Evolutionary conservation across 768 basidiomycete species (phyloP), one percentile per base, ranked within the genome.

Genomic region (Pulveroboletus sp.): DNA sequence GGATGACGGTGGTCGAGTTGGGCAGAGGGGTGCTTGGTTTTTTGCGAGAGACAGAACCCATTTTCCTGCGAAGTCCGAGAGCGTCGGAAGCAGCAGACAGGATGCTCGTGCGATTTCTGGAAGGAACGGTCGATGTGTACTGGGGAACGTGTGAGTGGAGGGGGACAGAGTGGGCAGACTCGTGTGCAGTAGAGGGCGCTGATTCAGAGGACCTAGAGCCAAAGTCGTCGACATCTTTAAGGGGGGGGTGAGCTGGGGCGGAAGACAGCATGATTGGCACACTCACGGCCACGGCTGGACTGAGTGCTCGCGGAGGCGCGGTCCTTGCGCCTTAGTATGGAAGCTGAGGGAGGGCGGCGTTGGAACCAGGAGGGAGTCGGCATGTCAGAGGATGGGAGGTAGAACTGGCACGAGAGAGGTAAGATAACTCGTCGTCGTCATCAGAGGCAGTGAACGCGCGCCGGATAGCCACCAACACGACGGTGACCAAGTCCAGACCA

Each of bases 81-180:
- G 74, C 77, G 53, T 77, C 80, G 14, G 78, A 75, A 17, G 81
- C 80, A n/a, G 72, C 77, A 12, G 71, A 65, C n/a, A 83, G 63
- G 35, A 83, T 59, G 57, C 75, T 76, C 3, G 71, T 68, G 30
- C 79, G 73, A 34, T 67, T 60, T 27, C 61, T 69, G 56, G 69
- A 73, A 45, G 50, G 51, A 30, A 51, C 53, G 6, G 55, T 36
- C 0, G 56, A 22, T 6, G 57, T 45, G 14, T 23, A 26, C n/a
- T 43, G 41, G 6, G 44, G 53, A 26, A 42, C 40, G 26, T 49
- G 42, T 8, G 60, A 43, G 5, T 45, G 48, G 1, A 44, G 29
- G 13, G 55, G 35, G 14, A 35, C 24, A 16, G 51, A 43, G 12
- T 43, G 53, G 1, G 51, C 39, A 10, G 57, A 37, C 23, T 56